These are phyloP conservation scores for Umbelopsis isabellina DNA, from an alignment of 192 early-diverging fungal genomes.

Conservation along the genomic window DNA sequence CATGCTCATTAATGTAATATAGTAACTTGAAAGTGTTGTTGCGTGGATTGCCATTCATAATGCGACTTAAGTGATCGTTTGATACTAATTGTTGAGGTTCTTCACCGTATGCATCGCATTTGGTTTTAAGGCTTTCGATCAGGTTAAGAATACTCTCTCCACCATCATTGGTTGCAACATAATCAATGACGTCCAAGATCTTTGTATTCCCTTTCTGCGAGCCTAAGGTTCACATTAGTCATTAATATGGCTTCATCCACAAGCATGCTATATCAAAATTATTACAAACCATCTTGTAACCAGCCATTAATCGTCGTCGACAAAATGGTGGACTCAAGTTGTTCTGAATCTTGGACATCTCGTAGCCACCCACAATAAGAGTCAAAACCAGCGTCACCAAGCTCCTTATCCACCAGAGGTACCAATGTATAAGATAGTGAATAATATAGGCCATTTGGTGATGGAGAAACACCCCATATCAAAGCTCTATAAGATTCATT, in stretches of 20 bases:
- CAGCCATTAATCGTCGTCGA: background rate
- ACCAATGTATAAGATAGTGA: background rate
- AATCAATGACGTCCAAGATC: no score
- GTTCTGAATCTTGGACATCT: background rate
- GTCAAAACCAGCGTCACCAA: background rate
- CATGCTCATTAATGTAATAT: background rate
- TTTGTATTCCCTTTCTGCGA: no score
- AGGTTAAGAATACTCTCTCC: no score
- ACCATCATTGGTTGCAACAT: no score
- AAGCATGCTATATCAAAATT: background rate
- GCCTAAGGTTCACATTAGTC: no score
- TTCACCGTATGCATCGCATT: background rate
- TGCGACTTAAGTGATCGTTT: background rate
- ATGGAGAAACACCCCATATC: background rate
- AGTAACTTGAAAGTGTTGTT: background rate
- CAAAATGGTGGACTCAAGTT: background rate
- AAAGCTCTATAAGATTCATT: slow-evolving; percentile 4
- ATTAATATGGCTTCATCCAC: no score
- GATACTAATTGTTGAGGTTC: background rate
- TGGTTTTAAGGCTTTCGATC: background rate
- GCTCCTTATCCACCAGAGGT: background rate
- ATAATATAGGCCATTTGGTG: slow-evolving; percentile 1
- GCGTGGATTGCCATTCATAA: background rate
- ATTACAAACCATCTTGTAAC: background rate
- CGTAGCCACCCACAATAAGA: background rate